Percentiles rank a stretch among this genome's conserved stretches.
Conservation (phyloP, 1,139 yeast genomes). For the Yarrowia galli region DNA sequence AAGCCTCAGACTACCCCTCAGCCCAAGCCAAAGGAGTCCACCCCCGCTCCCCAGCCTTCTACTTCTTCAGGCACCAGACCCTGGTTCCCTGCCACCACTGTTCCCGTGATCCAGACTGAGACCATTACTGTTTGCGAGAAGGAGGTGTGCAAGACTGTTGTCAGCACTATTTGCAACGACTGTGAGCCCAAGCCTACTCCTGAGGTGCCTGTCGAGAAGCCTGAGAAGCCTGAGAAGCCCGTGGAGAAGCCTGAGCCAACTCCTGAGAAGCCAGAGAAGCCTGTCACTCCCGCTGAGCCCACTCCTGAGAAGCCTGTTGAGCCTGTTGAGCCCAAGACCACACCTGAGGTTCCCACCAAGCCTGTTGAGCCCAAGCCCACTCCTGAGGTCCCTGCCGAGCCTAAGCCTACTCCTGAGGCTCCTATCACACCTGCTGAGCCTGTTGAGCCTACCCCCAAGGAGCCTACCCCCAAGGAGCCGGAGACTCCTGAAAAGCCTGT, state of each 20-base stretch:
- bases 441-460: not conserved
- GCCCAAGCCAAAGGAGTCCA: not conserved
- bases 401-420: not conserved
- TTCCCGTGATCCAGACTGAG: not conserved
- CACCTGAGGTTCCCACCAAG: not conserved
- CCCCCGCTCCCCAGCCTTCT: not conserved
- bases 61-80: not conserved
- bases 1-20: too few species aligned
- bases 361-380: not conserved
- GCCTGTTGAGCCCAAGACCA: slow-evolving; percentile 15
- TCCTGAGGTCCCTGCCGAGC: not conserved
- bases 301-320: not conserved
- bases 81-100: not conserved
- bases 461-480: not conserved
- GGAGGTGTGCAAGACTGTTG: not conserved
- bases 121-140: slow-evolving; percentile 8
- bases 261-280: not conserved
- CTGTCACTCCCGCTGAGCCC: not conserved
- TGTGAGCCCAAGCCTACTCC: slow-evolving; percentile 4
- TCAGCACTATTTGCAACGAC: slow-evolving; percentile 3
- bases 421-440: not conserved
- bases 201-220: not conserved
- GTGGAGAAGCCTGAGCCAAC: not conserved
- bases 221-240: not conserved
- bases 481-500: not conserved